phyloP scores from a whole-genome alignment of 306 rosid species.

The Gastrolobium bilobum region DNA sequence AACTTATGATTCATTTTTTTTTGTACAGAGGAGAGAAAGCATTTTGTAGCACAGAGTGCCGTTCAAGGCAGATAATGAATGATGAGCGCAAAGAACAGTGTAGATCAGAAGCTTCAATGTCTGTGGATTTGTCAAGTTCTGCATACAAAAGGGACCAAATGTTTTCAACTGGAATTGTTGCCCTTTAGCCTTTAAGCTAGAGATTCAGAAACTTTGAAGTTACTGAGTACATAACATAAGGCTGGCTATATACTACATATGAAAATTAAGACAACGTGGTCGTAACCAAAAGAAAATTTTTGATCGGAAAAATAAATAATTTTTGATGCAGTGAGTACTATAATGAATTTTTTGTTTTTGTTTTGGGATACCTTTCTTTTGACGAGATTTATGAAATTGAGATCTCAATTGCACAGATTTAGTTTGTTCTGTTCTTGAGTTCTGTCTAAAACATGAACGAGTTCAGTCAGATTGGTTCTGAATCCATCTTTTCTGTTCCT shows the following conservation, averaged over 20 bases:
- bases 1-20: neutral
- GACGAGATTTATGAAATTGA: constrained; percentile 24
- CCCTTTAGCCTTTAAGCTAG: constrained; percentile 56
- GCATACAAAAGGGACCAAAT: constrained; percentile 72
- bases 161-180: constrained; percentile 86
- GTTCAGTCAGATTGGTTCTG: constrained; percentile 13
- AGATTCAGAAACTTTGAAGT: neutral
- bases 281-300: constrained; percentile 50
- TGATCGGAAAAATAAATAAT: constrained; percentile 45
- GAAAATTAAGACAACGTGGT: constrained; percentile 32
- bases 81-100: constrained; percentile 85
- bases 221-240: constrained; percentile 33
- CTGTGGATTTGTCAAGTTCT: constrained; percentile 65
- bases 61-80: constrained; percentile 74
- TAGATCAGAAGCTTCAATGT: constrained; percentile 69
- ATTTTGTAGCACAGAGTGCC: constrained; percentile 89
- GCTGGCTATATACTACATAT: constrained; percentile 29
- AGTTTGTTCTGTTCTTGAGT: constrained; percentile 29
- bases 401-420: constrained; percentile 48
- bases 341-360: constrained; percentile 4
- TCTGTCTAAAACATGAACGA: neutral
- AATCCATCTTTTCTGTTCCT: neutral
- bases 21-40: constrained; percentile 79
- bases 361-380: neutral
- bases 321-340: constrained; percentile 28